phyloP scores from a whole-genome alignment of 108 stramenopile species.

The Cyclotella cryptica region DNA sequence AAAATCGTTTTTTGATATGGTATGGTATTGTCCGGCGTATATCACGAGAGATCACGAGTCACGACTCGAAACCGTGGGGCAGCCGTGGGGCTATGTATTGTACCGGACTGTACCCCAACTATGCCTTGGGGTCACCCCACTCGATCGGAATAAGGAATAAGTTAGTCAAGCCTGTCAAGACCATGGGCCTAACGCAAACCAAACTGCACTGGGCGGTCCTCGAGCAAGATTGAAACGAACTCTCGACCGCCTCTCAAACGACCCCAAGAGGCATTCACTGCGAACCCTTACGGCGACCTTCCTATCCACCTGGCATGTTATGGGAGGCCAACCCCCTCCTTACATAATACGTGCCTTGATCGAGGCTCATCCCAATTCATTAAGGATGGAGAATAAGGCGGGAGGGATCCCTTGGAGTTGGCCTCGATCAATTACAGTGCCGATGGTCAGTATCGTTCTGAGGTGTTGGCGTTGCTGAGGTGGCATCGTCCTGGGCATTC shows the following conservation, averaged over 20 bases:
- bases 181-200: conserved; percentile 39
- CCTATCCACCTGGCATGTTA: conserved; percentile 47
- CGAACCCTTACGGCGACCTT: conserved; percentile 33
- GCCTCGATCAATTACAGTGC: conserved; percentile 38
- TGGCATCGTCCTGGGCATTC: conserved; percentile 39
- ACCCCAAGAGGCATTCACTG: conserved; percentile 15
- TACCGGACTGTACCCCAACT: too few species aligned
- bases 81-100: too few species aligned
- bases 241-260: conserved; percentile 14
- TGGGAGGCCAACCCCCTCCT: conserved; percentile 38
- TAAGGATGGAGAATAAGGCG: conserved; percentile 26
- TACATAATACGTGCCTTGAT: conserved; percentile 33
- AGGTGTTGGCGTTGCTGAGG: conserved; percentile 30
- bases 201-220: conserved; percentile 42
- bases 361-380: conserved; percentile 33
- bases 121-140: too few species aligned
- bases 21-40: too few species aligned
- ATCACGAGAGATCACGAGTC: too few species aligned
- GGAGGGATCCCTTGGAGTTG: conserved; percentile 36
- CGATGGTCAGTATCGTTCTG: conserved; percentile 24
- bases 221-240: conserved; percentile 15
- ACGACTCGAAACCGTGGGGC: too few species aligned
- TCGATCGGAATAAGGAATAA: too few species aligned
- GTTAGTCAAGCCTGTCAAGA: background rate
- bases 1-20: too few species aligned